A percentile compares a stretch with the other conserved stretches of the same genome.
phyloP scores from a whole-genome alignment of 257 asterid species.

The Solanum medicagineum region DNA sequence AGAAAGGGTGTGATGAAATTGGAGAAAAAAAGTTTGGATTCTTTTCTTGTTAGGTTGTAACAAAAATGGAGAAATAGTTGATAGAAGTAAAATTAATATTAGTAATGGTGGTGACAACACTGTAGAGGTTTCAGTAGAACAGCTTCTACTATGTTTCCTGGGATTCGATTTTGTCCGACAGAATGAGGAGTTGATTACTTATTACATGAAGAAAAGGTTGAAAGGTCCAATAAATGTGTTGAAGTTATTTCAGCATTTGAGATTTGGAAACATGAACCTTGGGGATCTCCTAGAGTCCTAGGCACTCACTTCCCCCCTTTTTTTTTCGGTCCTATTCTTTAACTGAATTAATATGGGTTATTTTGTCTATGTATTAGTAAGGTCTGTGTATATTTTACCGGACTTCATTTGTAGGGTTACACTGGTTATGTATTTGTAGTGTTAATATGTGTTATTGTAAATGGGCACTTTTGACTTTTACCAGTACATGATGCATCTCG shows the following conservation, averaged over 20 bases:
- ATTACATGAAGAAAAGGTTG: conserved; percentile 59
- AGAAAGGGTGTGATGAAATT: neutral
- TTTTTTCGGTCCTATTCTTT: neutral
- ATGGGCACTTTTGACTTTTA: neutral
- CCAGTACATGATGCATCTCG: neutral
- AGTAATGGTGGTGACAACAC: neutral
- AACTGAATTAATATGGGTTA: neutral
- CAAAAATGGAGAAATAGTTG: neutral
- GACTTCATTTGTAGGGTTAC: neutral
- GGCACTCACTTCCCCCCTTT: conserved; percentile 10
- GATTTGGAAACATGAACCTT: conserved; percentile 71
- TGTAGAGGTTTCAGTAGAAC: conserved; percentile 53
- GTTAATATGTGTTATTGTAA: neutral
- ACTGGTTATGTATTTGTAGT: neutral
- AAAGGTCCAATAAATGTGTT: conserved; percentile 32
- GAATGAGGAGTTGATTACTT: conserved; percentile 70
- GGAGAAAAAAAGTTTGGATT: neutral
- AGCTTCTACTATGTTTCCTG: conserved; percentile 64
- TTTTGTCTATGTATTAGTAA: neutral
- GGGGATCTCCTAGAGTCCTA: conserved; percentile 58
- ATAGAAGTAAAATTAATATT: too few relatives aligned
- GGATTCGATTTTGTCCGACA: conserved; percentile 73
- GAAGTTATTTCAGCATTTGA: conserved; percentile 70
- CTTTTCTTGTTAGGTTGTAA: neutral
- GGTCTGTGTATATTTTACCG: neutral